Conservation (phyloP, 306 rosid species). For the Cyamopsis tetragonoloba region DNA sequence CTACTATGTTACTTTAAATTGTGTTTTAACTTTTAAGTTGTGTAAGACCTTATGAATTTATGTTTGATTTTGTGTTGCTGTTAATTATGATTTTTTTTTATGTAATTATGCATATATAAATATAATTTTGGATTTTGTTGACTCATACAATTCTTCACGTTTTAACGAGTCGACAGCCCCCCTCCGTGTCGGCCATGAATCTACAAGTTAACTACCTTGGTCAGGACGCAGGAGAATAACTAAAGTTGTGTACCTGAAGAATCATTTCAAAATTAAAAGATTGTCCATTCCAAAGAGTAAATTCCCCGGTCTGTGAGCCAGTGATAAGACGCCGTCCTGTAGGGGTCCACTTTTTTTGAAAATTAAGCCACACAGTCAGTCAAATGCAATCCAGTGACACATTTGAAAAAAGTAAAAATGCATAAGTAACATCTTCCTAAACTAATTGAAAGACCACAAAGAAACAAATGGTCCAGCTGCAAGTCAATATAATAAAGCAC, state of each 20-base stretch:
- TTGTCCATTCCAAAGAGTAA: slow-evolving; percentile 99
- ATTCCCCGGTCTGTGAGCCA: slow-evolving; percentile 98
- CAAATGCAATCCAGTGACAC: slow-evolving; percentile 21
- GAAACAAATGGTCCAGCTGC: slow-evolving; percentile 6
- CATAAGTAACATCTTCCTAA: slow-evolving; percentile 12
- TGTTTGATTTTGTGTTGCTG: too few relatives aligned
- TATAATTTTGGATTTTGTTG: too few relatives aligned
- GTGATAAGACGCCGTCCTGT: slow-evolving; percentile 97
- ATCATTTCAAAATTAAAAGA: slow-evolving; percentile 99
- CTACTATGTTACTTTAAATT: too few relatives aligned
- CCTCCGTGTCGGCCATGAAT: too few relatives aligned
- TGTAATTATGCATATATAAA: too few relatives aligned
- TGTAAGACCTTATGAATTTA: too few relatives aligned
- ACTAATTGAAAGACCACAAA: slow-evolving; percentile 6
- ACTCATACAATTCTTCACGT: too few relatives aligned
- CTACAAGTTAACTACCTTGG: too few relatives aligned
- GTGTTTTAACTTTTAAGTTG: too few relatives aligned
- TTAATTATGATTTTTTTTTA: too few relatives aligned
- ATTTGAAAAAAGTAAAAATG: slow-evolving; percentile 5
- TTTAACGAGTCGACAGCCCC: too few relatives aligned
- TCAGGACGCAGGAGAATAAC: too few relatives aligned
- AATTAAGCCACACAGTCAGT: slow-evolving; percentile 28
- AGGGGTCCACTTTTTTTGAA: slow-evolving; percentile 83
- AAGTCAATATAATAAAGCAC: slow-evolving; percentile 17
- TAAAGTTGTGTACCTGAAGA: slow-evolving; percentile 70